phyloP scores from a whole-genome alignment of 495 filamentous ascomycete species.

The Podospora pseudoanserina region DNA sequence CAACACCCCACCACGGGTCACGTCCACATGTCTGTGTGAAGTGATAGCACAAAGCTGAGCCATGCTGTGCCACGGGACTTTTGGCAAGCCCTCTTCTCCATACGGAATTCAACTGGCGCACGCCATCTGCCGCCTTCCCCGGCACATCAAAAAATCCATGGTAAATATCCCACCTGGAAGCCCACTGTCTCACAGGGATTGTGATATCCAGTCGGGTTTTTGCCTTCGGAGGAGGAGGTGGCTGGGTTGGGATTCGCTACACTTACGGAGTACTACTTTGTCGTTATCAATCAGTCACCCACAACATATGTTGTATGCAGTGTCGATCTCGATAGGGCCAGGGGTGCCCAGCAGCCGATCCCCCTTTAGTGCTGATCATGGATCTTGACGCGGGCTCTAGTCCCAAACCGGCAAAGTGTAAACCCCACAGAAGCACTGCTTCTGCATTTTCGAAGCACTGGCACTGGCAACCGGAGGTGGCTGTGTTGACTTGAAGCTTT shows the following conservation, averaged over 20 bases:
- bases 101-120: neutral
- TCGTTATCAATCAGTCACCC: conserved; percentile 8
- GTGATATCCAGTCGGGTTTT: conserved; percentile 1
- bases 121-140: neutral
- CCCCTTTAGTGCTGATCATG: conserved; percentile 11
- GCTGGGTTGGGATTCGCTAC: neutral
- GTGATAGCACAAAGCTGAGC: neutral
- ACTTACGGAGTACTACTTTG: neutral
- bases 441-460: neutral
- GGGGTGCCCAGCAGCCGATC: conserved; percentile 2
- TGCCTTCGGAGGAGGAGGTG: neutral
- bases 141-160: neutral
- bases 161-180: conserved; percentile 4
- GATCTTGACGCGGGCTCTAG: neutral
- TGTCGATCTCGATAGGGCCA: neutral
- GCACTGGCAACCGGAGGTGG: conserved; percentile 6
- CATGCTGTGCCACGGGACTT: neutral
- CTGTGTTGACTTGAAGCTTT: neutral
- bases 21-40: neutral
- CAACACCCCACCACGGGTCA: neutral
- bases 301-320: neutral
- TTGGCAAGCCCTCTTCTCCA: neutral
- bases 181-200: conserved; percentile 1
- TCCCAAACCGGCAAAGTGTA: conserved; percentile 1
- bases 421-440: neutral